phyloP scores from a whole-genome alignment of 257 asterid species.

The Salvia splendens region DNA sequence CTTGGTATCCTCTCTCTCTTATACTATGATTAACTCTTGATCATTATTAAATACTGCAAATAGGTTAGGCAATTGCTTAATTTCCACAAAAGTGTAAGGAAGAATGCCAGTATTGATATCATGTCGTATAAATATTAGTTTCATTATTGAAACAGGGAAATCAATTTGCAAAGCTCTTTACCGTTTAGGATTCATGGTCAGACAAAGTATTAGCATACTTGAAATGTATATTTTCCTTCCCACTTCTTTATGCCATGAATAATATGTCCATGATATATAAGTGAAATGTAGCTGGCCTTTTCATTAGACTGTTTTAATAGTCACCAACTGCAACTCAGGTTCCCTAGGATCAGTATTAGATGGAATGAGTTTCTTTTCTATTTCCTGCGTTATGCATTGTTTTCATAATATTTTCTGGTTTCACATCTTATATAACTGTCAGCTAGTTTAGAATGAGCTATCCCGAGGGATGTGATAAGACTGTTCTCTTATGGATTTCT shows the following conservation, averaged over 20 bases:
- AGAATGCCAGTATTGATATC: neutral
- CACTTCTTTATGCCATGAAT: slow-evolving; percentile 19
- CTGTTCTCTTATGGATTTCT: slow-evolving; percentile 18
- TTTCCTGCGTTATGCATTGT: slow-evolving; percentile 1
- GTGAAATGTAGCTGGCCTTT: slow-evolving; percentile 15
- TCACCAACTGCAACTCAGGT: neutral
- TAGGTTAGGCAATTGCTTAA: neutral
- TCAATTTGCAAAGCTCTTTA: neutral
- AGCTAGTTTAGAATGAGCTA: slow-evolving; percentile 23
- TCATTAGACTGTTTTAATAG: slow-evolving; percentile 1
- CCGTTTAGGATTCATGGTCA: slow-evolving; percentile 13
- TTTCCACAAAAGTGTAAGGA: neutral
- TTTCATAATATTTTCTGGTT: slow-evolving; percentile 22
- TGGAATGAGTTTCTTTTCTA: slow-evolving; percentile 1
- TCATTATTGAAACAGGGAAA: neutral
- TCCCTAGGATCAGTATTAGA: slow-evolving; percentile 13
- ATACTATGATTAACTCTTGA: neutral
- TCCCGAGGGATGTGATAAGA: slow-evolving; percentile 10
- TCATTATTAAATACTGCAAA: neutral
- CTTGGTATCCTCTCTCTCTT: neutral
- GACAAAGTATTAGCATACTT: neutral
- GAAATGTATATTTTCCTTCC: neutral
- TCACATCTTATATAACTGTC: slow-evolving; percentile 20
- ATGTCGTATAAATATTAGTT: neutral
- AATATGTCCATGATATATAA: slow-evolving; percentile 11